A percentile compares a stretch with the other conserved stretches of the same genome.
phyloP scores from a whole-genome alignment of 2,329 filamentous ascomycete genomes.

The Arthrobotrys sphaeroides region DNA sequence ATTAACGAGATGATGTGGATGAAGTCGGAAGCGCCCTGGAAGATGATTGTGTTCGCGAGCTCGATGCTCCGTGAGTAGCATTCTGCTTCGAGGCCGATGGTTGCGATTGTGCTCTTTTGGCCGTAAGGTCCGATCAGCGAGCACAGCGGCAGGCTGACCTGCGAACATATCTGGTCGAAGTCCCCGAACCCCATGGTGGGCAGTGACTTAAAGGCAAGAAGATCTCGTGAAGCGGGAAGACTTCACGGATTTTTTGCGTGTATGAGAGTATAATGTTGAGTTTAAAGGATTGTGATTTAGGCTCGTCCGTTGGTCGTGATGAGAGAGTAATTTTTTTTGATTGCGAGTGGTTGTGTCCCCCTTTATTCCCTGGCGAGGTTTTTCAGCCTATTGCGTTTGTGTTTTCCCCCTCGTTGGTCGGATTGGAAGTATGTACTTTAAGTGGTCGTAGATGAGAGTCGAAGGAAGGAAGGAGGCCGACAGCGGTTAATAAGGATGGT shows the following conservation, averaged over 20 bases:
- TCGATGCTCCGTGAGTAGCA: constrained; percentile 97
- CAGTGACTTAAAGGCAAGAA: background rate
- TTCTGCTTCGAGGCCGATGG: constrained; percentile 80
- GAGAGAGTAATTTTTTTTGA: constrained; percentile 4
- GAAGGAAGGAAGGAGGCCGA: background rate
- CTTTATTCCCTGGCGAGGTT: constrained; percentile 20
- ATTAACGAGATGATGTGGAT: constrained; percentile 89
- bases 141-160: constrained; percentile 86
- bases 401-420: constrained; percentile 1
- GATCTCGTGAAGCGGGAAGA: constrained; percentile 9
- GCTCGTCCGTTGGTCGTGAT: background rate
- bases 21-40: constrained; percentile 87
- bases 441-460: background rate
- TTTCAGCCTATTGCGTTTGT: constrained; percentile 25
- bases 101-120: constrained; percentile 64
- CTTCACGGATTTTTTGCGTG: background rate
- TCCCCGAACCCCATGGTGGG: constrained; percentile 84
- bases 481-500: no score
- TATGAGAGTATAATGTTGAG: background rate
- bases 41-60: constrained; percentile 97
- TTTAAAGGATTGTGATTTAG: background rate
- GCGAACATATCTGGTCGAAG: constrained; percentile 85
- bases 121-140: constrained; percentile 75
- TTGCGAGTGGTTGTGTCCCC: constrained; percentile 12
- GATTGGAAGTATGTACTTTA: background rate